Evolutionary conservation across 163 green algal genomes (phyloP).

Genomic region (Scenedesmus sp.): DNA sequence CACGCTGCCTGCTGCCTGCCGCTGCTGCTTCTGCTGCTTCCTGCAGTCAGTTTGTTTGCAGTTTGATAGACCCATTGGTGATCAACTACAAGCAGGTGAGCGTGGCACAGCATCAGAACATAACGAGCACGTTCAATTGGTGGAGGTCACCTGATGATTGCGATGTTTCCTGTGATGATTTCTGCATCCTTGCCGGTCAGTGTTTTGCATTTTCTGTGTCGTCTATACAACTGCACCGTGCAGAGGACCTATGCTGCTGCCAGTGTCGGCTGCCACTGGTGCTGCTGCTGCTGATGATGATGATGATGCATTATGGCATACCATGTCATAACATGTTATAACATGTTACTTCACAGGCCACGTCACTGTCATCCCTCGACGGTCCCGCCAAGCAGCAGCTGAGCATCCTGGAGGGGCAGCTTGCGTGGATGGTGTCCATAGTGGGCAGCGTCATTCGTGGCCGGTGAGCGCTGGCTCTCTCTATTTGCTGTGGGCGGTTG

Average conservation of each 20-base stretch:
- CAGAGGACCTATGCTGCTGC: no score
- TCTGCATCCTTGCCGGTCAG: no score
- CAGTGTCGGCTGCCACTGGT: neutral
- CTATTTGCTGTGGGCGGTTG: no score
- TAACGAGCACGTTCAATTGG: no score
- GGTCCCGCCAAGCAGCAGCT: constrained; percentile 30
- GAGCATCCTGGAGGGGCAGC: constrained; percentile 92
- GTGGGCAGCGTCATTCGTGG: constrained; percentile 92
- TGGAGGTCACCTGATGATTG: no score
- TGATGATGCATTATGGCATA: no score
- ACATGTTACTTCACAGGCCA: constrained; percentile 23
- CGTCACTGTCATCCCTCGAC: neutral
- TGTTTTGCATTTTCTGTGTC: no score
- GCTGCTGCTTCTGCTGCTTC: neutral
- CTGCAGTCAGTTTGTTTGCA: constrained; percentile 55
- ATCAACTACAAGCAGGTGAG: constrained; percentile 60
- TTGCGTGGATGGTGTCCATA: constrained; percentile 99
- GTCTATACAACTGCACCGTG: no score
- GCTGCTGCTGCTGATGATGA: constrained; percentile 7
- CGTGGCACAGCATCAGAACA: neutral
- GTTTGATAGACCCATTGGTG: constrained; percentile 67
- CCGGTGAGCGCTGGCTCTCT: constrained; percentile 53
- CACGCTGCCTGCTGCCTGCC: neutral
- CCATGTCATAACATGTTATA: neutral
- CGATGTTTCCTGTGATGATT: no score